Evolutionary conservation across 441 rosid genomes (phyloP), one percentile per base, ranked within the genome.

Genomic region (Pelargonium cotyledonis): DNA sequence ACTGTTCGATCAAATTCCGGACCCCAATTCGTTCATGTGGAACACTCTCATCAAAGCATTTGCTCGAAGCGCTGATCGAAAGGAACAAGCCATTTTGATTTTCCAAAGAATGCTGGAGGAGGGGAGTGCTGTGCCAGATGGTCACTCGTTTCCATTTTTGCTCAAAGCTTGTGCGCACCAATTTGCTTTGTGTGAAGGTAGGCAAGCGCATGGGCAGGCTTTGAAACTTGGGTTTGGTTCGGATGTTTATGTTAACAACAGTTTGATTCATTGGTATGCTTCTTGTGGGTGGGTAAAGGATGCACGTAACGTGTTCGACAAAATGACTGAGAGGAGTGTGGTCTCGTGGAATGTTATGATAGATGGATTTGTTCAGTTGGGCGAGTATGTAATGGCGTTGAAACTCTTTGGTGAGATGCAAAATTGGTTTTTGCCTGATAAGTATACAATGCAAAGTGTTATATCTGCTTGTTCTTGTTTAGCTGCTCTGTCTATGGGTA

Each of bases 321-420:
- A 78, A 69, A 84, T 84, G 86, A 70, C 75, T 49, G 76, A 77
- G 11, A 83, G 86, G 79, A 87, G 83, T 65, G 63, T 80, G 66
- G 92, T 87, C 53, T 82, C 89, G 0, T 85, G 86, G 88, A 85
- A 84, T 72, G 86, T 80, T 8, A 72, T 85, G 79, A 73, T 88
- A 58, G 87, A 81, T 72, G 89, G 82, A 29, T 57, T 81, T 66
- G 88, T 84, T 73, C 83, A 72, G 61, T 69, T 44, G 15, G 87
- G 87, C 5, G 81, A 84, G 78, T 83, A 72, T 63, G 75, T 70
- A 19, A 63, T 69, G 49, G 84, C 85, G 14, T 71, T 88, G 43
- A 66, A 76, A 19, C 10, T 80, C 57, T 83, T 85, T 69, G 68
- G 72, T 69, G 41, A 74, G 71, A 80, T 84, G 87, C 83, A 76